Percentiles rank a stretch among this genome's conserved stretches.
Evolutionary conservation across 2,329 filamentous ascomycete species (phyloP).

Genomic region (Cordyceps cicadae): DNA sequence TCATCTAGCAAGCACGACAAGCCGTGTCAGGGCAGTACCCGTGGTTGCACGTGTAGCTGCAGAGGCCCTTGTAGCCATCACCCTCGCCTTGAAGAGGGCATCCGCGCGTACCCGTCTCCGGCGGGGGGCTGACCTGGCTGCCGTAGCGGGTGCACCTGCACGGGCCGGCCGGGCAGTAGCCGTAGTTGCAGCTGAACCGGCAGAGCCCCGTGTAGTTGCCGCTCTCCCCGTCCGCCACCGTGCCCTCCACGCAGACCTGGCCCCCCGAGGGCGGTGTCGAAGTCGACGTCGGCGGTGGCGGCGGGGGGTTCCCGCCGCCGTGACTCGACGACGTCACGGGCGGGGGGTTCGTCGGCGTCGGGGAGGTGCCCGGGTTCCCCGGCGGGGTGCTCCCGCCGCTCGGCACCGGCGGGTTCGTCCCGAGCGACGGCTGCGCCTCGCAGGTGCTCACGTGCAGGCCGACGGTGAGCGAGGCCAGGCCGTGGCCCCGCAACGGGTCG

Average conservation of each 20-base stretch:
- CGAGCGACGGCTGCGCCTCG: conserved; percentile 23
- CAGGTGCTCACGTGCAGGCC: conserved; percentile 25
- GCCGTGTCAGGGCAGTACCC: conserved; percentile 35
- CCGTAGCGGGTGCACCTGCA: conserved; percentile 28
- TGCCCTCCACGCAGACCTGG: conserved; percentile 21
- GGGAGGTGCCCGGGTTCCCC: conserved; percentile 9
- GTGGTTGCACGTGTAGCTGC: conserved; percentile 37
- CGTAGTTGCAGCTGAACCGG: conserved; percentile 23
- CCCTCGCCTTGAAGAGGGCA: conserved; percentile 25
- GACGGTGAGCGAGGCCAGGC: conserved; percentile 20
- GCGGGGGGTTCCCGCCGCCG: not conserved
- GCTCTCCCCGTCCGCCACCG: conserved; percentile 22
- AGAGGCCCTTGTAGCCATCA: conserved; percentile 34
- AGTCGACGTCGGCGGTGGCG: not conserved
- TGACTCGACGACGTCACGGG: not conserved
- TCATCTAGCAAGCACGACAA: conserved; percentile 17
- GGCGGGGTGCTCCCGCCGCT: conserved; percentile 5
- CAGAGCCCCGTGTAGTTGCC: conserved; percentile 29
- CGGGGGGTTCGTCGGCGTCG: conserved; percentile 12
- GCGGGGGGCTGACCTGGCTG: conserved; percentile 19
- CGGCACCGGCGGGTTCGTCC: conserved; percentile 18
- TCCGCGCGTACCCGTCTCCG: conserved; percentile 21
- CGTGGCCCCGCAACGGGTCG: conserved; percentile 20
- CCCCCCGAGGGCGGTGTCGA: conserved; percentile 9
- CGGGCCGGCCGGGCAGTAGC: conserved; percentile 26